phyloP scores from a whole-genome alignment of 2,329 filamentous ascomycete genomes.

The Basipetospora chlamydospora region DNA sequence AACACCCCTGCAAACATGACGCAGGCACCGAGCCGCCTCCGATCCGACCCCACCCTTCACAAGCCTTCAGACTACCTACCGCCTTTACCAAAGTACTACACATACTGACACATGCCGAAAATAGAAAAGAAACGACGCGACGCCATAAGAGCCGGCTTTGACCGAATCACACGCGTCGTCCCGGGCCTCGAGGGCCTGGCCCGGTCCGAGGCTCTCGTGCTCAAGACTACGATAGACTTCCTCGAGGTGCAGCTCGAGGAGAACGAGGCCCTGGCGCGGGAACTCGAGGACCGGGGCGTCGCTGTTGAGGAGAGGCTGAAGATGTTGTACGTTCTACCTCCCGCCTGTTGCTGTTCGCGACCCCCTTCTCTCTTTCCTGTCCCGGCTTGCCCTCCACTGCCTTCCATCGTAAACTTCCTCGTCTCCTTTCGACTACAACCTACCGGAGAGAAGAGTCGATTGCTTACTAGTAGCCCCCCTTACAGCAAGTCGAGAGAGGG shows the following conservation, averaged over 20 bases:
- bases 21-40: background rate
- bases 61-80: background rate
- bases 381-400: background rate
- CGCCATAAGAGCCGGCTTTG: slow-evolving; percentile 72
- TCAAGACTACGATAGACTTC: slow-evolving; percentile 54
- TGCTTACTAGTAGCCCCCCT: no score
- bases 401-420: no score
- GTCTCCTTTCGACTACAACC: no score
- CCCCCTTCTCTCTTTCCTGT: background rate
- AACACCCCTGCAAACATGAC: no score
- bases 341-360: no score
- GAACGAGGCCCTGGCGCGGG: slow-evolving; percentile 40
- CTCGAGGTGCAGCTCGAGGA: slow-evolving; percentile 46
- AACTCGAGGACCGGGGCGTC: slow-evolving; percentile 44
- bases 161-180: slow-evolving; percentile 64
- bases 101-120: no score
- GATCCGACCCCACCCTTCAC: background rate
- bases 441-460: no score
- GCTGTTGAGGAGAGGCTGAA: slow-evolving; percentile 22
- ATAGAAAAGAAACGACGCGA: slow-evolving; percentile 31
- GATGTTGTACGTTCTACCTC: slow-evolving; percentile 2
- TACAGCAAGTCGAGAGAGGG: no score
- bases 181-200: slow-evolving; percentile 72
- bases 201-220: slow-evolving; percentile 71
- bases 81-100: no score